Conservation (phyloP, 371 early-diverging fungal genomes). For the Apophysomyces trapeziformis region DNA sequence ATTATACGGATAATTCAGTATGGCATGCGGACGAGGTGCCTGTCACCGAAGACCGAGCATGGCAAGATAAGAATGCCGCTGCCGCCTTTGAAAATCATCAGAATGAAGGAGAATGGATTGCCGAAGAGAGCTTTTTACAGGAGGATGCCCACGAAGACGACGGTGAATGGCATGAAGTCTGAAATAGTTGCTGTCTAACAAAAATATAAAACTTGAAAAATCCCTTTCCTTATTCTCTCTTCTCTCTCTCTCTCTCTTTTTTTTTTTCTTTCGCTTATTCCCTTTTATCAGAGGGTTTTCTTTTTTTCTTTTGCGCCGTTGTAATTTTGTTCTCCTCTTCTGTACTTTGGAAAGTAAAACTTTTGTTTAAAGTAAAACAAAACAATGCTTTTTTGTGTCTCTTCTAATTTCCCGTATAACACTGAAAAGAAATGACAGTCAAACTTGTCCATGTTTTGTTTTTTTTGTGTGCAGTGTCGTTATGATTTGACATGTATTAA, state of each 20-base stretch:
- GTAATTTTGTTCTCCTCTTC: background rate
- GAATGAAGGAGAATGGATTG: constrained; percentile 22
- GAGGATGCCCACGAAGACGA: constrained; percentile 7
- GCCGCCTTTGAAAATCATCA: constrained; percentile 12
- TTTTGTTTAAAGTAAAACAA: background rate
- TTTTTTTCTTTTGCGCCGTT: background rate
- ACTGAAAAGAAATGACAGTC: background rate
- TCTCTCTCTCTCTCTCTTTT: background rate
- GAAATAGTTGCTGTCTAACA: too few relatives aligned
- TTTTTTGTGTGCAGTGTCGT: too few relatives aligned
- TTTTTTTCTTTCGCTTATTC: background rate
- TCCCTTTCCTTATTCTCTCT: background rate
- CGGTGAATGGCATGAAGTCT: background rate
- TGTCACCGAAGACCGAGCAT: constrained; percentile 7
- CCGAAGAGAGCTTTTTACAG: constrained; percentile 14
- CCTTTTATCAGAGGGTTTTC: background rate
- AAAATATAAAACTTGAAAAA: background rate
- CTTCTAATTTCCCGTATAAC: background rate
- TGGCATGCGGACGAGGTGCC: constrained; percentile 16
- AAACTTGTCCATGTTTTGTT: background rate
- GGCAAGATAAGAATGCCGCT: constrained; percentile 12
- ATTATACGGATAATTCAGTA: constrained; percentile 3
- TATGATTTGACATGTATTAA: too few relatives aligned
- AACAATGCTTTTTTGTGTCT: background rate
- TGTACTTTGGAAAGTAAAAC: too few relatives aligned